Base-by-base conservation (phyloP, 345 rosid genomes). In the Dipteronia dyeriana region DNA sequence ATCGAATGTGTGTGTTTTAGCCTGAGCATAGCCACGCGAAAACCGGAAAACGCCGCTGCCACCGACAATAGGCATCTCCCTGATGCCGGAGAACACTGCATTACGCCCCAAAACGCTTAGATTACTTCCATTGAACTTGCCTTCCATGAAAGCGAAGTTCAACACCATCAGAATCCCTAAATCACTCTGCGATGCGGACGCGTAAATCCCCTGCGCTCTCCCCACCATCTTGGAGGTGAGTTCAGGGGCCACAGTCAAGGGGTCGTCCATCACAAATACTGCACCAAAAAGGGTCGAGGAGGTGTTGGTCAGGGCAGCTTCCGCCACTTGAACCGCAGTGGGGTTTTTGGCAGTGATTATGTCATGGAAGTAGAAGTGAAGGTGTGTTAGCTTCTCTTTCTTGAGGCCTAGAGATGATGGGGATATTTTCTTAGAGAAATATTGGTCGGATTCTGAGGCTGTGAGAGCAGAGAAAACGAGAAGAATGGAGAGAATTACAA, bases 361-460 rank as follows among this genome's bases (percentile, higher is more conserved):
- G 76, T 87, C 95, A 57, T 91, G 95, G 87, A 86, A 91, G 82
- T 84, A 89, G 84, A 89, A 81, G 79, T 83, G 90, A 75, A 89
- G 86, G 79, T 89, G 94, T 54, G 79, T 81, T 1, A 82, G 80
- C 80, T 80, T 86, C 75, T 87, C 83, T 39, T 23, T 64, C 60
- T 76, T 80, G 60, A 79, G 87, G 61, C 79, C 71, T 1, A 79
- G 70, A 17, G 62, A 63, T 17, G 66, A 39, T 16, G 82, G 85
- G 56, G 81, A 75, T 0, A 71, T 31, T 22, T 57, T 74, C 72
- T 56, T 74, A 3, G 79, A 71, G 85, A 84, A 88, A 12, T 51
- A 29, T 9, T 73, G 41, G 45, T 76, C 17, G 43, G 87, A 45
- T 71, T 74, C 53, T 20, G 80, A 54, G 7, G 71, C 9, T 47